Evolutionary conservation across 176 grass and related monocot species (phyloP).

Genomic region (barley (Hordeum vulgare)): MorexV3_pseudomolecules_assembly NC_058518.1:57920225-57920724

Average conservation of each 20-base stretch:
- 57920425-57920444: slow-evolving; percentile 78
- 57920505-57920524: not conserved
- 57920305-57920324: slow-evolving; percentile 64
- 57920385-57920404: slow-evolving; percentile 71
- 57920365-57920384: slow-evolving; percentile 65
- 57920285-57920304: slow-evolving; percentile 56
- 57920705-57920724: slow-evolving; percentile 53
- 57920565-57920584: not conserved
- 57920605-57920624: slow-evolving; percentile 83
- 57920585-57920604: slow-evolving; percentile 70
- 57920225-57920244: slow-evolving; percentile 68
- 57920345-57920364: slow-evolving; percentile 67
- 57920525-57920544: not conserved
- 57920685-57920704: slow-evolving; percentile 83
- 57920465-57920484: not conserved
- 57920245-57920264: slow-evolving; percentile 68
- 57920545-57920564: not conserved
- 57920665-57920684: slow-evolving; percentile 74
- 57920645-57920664: slow-evolving; percentile 91
- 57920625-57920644: slow-evolving; percentile 82
- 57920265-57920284: slow-evolving; percentile 64
- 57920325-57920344: slow-evolving; percentile 64
- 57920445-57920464: slow-evolving; percentile 79
- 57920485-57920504: not conserved
- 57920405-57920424: slow-evolving; percentile 63